Conservation (phyloP, 441 rosid species). For the Pelargonium cotyledonis region DNA sequence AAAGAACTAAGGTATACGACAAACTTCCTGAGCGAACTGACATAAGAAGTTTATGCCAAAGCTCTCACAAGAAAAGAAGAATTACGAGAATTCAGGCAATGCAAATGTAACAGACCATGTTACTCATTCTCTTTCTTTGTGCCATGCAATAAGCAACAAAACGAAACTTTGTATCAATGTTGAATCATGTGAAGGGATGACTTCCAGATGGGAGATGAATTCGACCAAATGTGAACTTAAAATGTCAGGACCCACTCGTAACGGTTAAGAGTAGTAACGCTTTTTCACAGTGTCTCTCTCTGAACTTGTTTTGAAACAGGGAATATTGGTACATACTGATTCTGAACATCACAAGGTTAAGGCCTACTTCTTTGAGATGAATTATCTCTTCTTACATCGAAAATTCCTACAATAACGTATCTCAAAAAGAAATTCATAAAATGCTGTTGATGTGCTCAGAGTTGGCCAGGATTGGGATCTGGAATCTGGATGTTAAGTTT, state of each 20-base stretch:
- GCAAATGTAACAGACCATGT: neutral
- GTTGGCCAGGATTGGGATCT: neutral
- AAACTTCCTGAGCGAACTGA: neutral
- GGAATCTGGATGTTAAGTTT: neutral
- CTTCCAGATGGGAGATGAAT: neutral
- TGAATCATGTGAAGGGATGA: neutral
- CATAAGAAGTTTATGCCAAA: neutral
- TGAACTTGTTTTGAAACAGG: neutral
- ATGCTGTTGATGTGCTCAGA: neutral
- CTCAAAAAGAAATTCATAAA: neutral
- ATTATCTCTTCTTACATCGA: neutral
- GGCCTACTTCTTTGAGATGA: neutral
- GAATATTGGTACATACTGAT: neutral
- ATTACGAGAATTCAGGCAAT: neutral
- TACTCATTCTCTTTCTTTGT: neutral
- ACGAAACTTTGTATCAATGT: neutral
- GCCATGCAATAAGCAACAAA: neutral
- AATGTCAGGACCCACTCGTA: neutral
- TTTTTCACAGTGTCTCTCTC: neutral
- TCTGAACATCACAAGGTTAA: too few relatives aligned
- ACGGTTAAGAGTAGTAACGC: neutral
- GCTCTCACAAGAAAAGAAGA: neutral
- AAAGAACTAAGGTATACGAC: too few relatives aligned
- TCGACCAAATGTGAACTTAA: neutral
- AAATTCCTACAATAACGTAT: neutral